Evolutionary conservation across 805 yeast species (phyloP), one percentile per base, ranked within the genome.

Genomic region (Groenewaldozyma tartarivorans): DNA sequence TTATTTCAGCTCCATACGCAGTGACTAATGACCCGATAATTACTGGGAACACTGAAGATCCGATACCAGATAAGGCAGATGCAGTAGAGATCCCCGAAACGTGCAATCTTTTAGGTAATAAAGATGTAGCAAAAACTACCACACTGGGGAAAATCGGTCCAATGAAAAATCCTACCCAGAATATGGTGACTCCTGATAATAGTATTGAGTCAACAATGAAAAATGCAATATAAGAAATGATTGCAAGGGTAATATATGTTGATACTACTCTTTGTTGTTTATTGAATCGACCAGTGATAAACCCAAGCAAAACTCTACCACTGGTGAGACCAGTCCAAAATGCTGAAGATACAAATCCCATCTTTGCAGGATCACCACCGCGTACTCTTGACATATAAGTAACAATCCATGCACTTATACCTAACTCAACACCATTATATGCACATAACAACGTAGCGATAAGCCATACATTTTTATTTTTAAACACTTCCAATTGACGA

Each of bases 31-130:
- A 53, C 4, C 94, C 94, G 22, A 79, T 66, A 2, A 75, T 38
- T 44, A 76, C 79, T 0, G 94, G 92, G 9, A 83, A 48, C 0
- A 74, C 68, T 0, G 94, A 88, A 11, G 81, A 81, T 1, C 95
- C 95, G 15, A 79, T 74, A 3, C 90, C 88, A 3, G 92, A 94
- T 45, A 83, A 55, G 0, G 92, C 87, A 43, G 86, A 75, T 19
- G 81, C 75, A 39, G 81, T 65, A 0, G 94, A 87, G 6, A 85
- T 71, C 1, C 85, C 88, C 6, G 75, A 60, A 5, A 81, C 72
- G 38, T 81, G 81, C 41, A 71, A 60, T 32, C 67, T 68, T 20
- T 62, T 59, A 0, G 94, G 94, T 32, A 85, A 55, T 1, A 76
- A 62, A 40, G 75, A 72, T 31, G 82, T 61, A 2, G 85, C 68